Conservation (phyloP, 208 protist genomes). For the Leptomonas pyrrhocoris region DNA sequence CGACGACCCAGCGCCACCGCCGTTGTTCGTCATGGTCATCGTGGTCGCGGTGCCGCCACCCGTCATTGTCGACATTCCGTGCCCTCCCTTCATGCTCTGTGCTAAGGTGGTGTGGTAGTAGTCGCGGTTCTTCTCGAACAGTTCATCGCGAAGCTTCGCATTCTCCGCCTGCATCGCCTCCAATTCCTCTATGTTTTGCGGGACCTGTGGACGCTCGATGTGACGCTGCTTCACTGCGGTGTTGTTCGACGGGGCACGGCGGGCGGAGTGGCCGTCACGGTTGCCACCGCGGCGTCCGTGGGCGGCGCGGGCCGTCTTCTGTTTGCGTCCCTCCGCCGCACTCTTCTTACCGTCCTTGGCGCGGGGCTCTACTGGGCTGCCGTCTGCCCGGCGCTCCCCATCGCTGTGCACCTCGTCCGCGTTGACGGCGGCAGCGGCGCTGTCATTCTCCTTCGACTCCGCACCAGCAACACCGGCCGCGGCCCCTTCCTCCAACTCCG, state of each 20-base stretch:
- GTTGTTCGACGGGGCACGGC: background rate
- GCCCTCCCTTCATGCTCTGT: constrained; percentile 11
- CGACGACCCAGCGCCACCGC: too few relatives aligned
- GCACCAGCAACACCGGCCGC: background rate
- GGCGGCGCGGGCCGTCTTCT: too few relatives aligned
- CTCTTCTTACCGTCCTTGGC: background rate
- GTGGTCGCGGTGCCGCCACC: background rate
- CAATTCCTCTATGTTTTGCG: constrained; percentile 49
- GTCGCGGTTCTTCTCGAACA: constrained; percentile 39
- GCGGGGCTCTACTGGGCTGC: background rate
- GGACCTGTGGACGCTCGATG: constrained; percentile 27
- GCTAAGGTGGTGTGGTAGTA: constrained; percentile 33
- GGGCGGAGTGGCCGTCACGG: background rate
- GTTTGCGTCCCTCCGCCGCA: background rate
- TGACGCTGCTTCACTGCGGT: background rate
- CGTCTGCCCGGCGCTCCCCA: constrained; percentile 7
- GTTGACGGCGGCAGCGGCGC: background rate
- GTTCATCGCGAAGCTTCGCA: constrained; percentile 42
- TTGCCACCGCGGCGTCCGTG: background rate
- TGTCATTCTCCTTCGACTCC: too few relatives aligned
- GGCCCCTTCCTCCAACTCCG: constrained; percentile 1
- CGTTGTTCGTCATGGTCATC: background rate
- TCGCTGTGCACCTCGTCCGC: background rate
- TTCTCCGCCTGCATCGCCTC: constrained; percentile 48
- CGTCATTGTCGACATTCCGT: background rate